Evolutionary conservation across 1,139 yeast genomes (phyloP).

Genomic region (Blastobotrys elegans): DNA sequence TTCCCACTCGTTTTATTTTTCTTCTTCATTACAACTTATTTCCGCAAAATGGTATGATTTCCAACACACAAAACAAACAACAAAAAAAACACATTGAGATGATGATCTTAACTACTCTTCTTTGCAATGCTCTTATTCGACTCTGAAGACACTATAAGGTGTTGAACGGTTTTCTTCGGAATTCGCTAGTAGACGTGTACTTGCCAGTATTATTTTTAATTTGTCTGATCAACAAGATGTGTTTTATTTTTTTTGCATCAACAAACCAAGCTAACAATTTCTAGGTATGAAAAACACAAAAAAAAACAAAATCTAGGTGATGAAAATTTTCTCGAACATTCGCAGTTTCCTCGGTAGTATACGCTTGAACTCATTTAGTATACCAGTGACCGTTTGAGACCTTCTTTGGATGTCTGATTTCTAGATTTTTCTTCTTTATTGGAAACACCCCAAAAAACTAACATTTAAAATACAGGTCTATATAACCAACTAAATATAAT

Average conservation of each 20-base stretch:
- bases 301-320: constrained; percentile 49
- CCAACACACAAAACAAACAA: background rate
- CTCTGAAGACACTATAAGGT: constrained; percentile 80
- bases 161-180: constrained; percentile 35
- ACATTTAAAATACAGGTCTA: constrained; percentile 3
- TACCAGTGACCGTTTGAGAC: constrained; percentile 67
- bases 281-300: constrained; percentile 7
- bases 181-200: constrained; percentile 50
- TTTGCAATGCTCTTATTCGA: constrained; percentile 76
- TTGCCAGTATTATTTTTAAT: constrained; percentile 76
- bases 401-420: constrained; percentile 72
- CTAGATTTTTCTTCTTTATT: background rate
- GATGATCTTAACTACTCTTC: constrained; percentile 44
- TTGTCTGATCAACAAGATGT: constrained; percentile 52
- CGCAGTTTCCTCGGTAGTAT: constrained; percentile 94
- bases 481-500: constrained; percentile 41
- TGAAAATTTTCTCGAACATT: constrained; percentile 74
- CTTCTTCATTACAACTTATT: background rate
- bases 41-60: constrained; percentile 1
- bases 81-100: constrained; percentile 14
- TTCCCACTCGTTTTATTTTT: constrained; percentile 3
- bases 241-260: constrained; percentile 7
- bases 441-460: background rate
- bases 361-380: constrained; percentile 76
- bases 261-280: constrained; percentile 3